phyloP scores from a whole-genome alignment of 2,329 filamentous ascomycete species.

The Zelopaecilomyces penicillatus region DNA sequence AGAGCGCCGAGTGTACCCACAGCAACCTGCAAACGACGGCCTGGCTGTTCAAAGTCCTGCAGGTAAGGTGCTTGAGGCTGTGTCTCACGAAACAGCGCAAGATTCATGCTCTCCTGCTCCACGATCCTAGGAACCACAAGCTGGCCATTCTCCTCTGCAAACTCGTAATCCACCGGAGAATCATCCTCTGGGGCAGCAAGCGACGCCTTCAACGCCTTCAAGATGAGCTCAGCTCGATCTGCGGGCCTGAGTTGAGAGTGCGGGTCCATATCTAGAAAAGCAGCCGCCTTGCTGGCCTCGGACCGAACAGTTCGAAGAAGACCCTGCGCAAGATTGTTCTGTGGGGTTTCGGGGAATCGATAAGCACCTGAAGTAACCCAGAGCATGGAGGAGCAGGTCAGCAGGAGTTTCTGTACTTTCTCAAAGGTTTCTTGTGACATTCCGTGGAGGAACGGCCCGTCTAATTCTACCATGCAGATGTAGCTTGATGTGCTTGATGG shows the following conservation, averaged over 20 bases:
- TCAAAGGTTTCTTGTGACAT: conserved; percentile 31
- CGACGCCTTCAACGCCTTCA: conserved; percentile 17
- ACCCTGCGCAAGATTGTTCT: conserved; percentile 37
- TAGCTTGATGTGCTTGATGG: conserved; percentile 15
- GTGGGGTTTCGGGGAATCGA: conserved; percentile 25
- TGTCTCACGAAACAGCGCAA: conserved; percentile 18
- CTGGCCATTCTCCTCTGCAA: conserved; percentile 19
- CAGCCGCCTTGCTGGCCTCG: conserved; percentile 35
- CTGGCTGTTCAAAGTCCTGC: conserved; percentile 29
- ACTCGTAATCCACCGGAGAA: conserved; percentile 19
- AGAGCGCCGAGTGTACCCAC: conserved; percentile 30
- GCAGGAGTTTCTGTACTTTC: conserved; percentile 26
- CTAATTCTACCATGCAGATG: conserved; percentile 37
- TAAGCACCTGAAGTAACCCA: conserved; percentile 35
- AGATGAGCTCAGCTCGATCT: conserved; percentile 24
- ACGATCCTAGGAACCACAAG: conserved; percentile 22
- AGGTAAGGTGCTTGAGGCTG: conserved; percentile 18
- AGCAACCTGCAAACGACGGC: conserved; percentile 26
- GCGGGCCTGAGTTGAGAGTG: conserved; percentile 20
- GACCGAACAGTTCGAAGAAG: conserved; percentile 38
- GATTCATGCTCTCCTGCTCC: conserved; percentile 17
- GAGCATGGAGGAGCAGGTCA: conserved; percentile 26
- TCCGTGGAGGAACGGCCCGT: conserved; percentile 33
- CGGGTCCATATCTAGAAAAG: conserved; percentile 37
- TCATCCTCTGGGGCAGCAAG: conserved; percentile 11